Conservation (phyloP, 2,329 filamentous ascomycete species). For the Calycina herbarum region DNA sequence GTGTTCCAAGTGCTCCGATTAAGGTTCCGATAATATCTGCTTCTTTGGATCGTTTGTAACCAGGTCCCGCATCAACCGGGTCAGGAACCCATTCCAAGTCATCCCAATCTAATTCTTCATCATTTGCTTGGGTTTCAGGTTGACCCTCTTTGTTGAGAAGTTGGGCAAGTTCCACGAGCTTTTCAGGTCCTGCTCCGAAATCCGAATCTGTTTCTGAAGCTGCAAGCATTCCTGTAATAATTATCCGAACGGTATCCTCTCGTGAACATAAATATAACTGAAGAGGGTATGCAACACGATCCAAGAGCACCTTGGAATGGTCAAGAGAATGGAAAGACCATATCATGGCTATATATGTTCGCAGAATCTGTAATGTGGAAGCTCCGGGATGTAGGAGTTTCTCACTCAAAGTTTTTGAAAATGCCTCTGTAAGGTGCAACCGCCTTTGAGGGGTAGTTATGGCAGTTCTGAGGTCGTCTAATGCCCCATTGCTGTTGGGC, state of each 20-base stretch:
- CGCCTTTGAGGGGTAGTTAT: constrained; percentile 69
- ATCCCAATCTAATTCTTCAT: constrained; percentile 80
- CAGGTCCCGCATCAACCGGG: constrained; percentile 86
- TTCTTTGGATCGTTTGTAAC: constrained; percentile 85
- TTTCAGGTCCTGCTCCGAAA: constrained; percentile 46
- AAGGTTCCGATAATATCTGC: constrained; percentile 91
- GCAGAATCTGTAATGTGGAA: constrained; percentile 73
- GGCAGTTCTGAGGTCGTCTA: constrained; percentile 72
- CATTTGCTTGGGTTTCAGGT: constrained; percentile 53
- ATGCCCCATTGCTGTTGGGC: constrained; percentile 68
- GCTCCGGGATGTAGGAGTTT: constrained; percentile 73
- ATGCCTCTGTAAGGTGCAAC: constrained; percentile 67
- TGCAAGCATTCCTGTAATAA: constrained; percentile 72
- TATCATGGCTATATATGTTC: constrained; percentile 78
- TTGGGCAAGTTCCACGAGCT: constrained; percentile 65
- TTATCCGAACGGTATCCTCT: constrained; percentile 75
- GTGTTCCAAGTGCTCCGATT: constrained; percentile 82
- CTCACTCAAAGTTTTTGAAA: constrained; percentile 63
- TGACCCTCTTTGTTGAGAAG: constrained; percentile 52
- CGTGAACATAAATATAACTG: constrained; percentile 75
- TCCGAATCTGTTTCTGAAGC: constrained; percentile 61
- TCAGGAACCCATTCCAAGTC: constrained; percentile 94
- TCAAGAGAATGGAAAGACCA: constrained; percentile 74
- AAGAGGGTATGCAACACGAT: constrained; percentile 70
- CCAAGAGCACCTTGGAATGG: constrained; percentile 73